These are phyloP conservation scores for Brassica napus DNA, from an alignment of 345 rosid species.

Conservation along the genomic window Da-Ae NC_063444.1:2286501-2287000, in stretches of 20 bases:
- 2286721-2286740: constrained; percentile 24
- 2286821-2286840: neutral
- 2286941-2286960: constrained; percentile 47
- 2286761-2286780: neutral
- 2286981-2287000: constrained; percentile 61
- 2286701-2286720: constrained; percentile 6
- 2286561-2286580: neutral
- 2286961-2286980: constrained; percentile 63
- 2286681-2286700: constrained; percentile 17
- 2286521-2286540: neutral
- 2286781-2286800: constrained; percentile 26
- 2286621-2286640: constrained; percentile 2
- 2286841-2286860: neutral
- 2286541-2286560: constrained; percentile 1
- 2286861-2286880: neutral
- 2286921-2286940: neutral
- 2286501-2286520: neutral
- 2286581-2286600: neutral
- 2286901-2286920: constrained; percentile 45
- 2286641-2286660: constrained; percentile 1
- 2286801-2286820: neutral
- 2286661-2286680: neutral
- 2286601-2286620: constrained; percentile 23
- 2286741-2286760: constrained; percentile 23
- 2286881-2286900: constrained; percentile 42